A percentile compares a stretch with the other conserved stretches of the same genome.
phyloP scores from a whole-genome alignment of 2,329 filamentous ascomycete genomes.

The Talaromyces sp. region DNA sequence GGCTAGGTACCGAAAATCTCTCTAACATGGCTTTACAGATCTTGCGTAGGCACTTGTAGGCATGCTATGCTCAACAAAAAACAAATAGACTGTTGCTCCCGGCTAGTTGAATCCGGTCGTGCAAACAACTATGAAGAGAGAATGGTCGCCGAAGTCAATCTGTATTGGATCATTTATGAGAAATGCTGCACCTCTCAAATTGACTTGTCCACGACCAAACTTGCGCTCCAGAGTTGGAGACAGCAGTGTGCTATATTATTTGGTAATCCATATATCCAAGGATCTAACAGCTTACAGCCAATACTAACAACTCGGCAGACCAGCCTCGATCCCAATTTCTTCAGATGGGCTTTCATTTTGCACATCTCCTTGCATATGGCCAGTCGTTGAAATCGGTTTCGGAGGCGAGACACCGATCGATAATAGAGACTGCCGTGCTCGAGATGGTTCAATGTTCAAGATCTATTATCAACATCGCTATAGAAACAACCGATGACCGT shows the following conservation, averaged over 20 bases:
- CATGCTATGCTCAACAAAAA: slow-evolving; percentile 30
- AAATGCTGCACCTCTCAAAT: slow-evolving; percentile 23
- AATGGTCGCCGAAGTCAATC: slow-evolving; percentile 42
- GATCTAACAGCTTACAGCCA: not conserved
- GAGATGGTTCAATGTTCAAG: slow-evolving; percentile 40
- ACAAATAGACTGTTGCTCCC: slow-evolving; percentile 35
- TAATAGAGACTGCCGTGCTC: slow-evolving; percentile 29
- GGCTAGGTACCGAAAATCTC: not conserved
- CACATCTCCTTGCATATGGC: slow-evolving; percentile 39
- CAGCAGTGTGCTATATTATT: slow-evolving; percentile 37
- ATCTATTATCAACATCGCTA: slow-evolving; percentile 36
- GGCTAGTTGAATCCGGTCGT: slow-evolving; percentile 32
- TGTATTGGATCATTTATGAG: slow-evolving; percentile 44
- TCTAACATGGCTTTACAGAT: slow-evolving; percentile 14
- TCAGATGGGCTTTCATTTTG: slow-evolving; percentile 43
- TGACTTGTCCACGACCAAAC: slow-evolving; percentile 30
- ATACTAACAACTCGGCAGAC: slow-evolving; percentile 19
- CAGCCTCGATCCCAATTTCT: slow-evolving; percentile 43
- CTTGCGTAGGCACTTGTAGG: slow-evolving; percentile 40
- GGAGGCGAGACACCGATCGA: slow-evolving; percentile 1
- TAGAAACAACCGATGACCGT: slow-evolving; percentile 40
- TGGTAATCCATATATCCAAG: slow-evolving; percentile 17
- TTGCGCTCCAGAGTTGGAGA: slow-evolving; percentile 32
- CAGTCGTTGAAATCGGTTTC: slow-evolving; percentile 27
- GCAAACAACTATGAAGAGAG: slow-evolving; percentile 42